Evolutionary conservation across 441 rosid genomes (phyloP).

Genomic region (Iberis amara): DNA sequence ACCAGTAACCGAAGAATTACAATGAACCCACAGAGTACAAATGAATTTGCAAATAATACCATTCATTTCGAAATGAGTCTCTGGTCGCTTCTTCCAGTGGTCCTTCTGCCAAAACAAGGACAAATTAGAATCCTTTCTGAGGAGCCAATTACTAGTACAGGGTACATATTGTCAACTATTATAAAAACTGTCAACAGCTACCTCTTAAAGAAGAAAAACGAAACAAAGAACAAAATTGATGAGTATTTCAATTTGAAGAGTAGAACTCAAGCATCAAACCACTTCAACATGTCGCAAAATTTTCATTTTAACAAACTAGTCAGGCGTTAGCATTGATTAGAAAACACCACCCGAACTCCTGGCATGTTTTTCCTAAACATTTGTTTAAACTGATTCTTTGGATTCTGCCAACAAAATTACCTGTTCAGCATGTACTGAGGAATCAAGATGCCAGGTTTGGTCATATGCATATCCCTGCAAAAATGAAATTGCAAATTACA

Average conservation of each 20-base stretch:
- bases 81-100: slow-evolving; percentile 56
- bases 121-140: slow-evolving; percentile 11
- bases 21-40: slow-evolving; percentile 1
- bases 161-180: not conserved
- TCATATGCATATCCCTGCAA: slow-evolving; percentile 66
- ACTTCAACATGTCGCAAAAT: slow-evolving; percentile 12
- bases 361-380: slow-evolving; percentile 6
- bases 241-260: not conserved
- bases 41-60: slow-evolving; percentile 50
- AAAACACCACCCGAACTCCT: slow-evolving; percentile 16
- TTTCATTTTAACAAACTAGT: slow-evolving; percentile 19
- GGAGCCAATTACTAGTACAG: slow-evolving; percentile 5
- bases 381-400: slow-evolving; percentile 7
- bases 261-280: slow-evolving; percentile 1
- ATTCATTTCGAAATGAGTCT: slow-evolving; percentile 66
- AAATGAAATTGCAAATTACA: slow-evolving; percentile 2
- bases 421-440: slow-evolving; percentile 55
- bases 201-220: slow-evolving; percentile 7
- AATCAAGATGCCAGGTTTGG: slow-evolving; percentile 67
- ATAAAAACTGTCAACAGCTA: slow-evolving; percentile 13
- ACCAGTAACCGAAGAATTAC: not conserved
- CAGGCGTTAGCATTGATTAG: slow-evolving; percentile 4
- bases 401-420: slow-evolving; percentile 32
- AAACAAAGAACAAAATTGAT: not conserved
- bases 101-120: slow-evolving; percentile 41